A percentile compares a stretch with the other conserved stretches of the same genome.
Conservation (phyloP, 148 eudicot species). For the Amaranthus hypochondriacus region DNA sequence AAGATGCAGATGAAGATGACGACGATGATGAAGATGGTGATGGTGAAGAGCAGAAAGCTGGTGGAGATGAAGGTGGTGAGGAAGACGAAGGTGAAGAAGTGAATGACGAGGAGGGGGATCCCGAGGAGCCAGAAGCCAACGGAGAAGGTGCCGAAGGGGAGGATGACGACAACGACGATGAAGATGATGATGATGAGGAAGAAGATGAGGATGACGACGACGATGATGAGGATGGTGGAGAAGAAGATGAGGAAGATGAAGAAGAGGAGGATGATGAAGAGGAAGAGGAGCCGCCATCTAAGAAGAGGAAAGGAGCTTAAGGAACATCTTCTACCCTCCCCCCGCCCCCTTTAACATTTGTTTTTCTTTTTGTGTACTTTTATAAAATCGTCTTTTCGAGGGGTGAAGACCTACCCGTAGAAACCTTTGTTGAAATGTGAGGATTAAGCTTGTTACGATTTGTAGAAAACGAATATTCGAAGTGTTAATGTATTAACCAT, state of each 20-base stretch:
- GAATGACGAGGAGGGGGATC: slow-evolving; percentile 29
- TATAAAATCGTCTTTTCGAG: not conserved
- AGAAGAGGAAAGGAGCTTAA: slow-evolving; percentile 41
- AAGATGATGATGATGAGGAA: slow-evolving; percentile 18
- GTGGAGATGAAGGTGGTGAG: slow-evolving; percentile 22
- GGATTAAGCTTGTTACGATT: slow-evolving; percentile 17
- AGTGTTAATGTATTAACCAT: slow-evolving; percentile 24
- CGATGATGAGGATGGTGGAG: slow-evolving; percentile 24
- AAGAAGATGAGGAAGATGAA: slow-evolving; percentile 26
- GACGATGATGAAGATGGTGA: slow-evolving; percentile 30
- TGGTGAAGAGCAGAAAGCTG: slow-evolving; percentile 20
- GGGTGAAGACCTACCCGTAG: slow-evolving; percentile 9
- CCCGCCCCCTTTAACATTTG: not conserved
- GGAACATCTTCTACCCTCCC: too few relatives aligned
- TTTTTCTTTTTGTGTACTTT: not conserved
- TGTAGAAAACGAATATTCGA: slow-evolving; percentile 20
- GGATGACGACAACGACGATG: slow-evolving; percentile 28
- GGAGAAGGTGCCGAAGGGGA: slow-evolving; percentile 33
- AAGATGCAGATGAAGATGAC: slow-evolving; percentile 33
- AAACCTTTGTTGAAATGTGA: slow-evolving; percentile 20
- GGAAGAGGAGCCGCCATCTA: slow-evolving; percentile 35
- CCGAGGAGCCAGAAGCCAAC: slow-evolving; percentile 32
- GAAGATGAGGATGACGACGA: slow-evolving; percentile 25
- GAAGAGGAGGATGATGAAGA: slow-evolving; percentile 32
- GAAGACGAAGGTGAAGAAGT: slow-evolving; percentile 31